Evolutionary conservation across 305 asterid species (phyloP), one percentile per base, ranked within the genome.

Genomic region (Fraxinus floribunda): DNA sequence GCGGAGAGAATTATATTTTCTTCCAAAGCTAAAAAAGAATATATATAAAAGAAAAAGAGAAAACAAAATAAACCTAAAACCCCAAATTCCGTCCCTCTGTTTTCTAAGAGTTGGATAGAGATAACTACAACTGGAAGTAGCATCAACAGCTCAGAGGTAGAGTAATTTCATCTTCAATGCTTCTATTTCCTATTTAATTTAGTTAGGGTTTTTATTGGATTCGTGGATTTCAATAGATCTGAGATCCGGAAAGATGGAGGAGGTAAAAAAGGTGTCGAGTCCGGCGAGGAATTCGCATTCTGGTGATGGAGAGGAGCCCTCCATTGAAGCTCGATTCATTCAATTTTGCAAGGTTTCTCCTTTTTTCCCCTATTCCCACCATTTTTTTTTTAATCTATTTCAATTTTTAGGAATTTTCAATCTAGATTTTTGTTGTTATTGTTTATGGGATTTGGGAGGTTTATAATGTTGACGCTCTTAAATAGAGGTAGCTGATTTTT

Each of bases 341-440:
- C 80, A 86, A 81, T 93, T 94, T 78, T 94, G 94, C 95, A 88
- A 93, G 98, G 98, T 93, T 77, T 85, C 39, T 72, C 60, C 82
- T 84, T 86, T 76, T 29, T 32, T 32, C 5, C 7, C 2, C 15
- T 34, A 0, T 13, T 15, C 11, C 13, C 30, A 26, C 30, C 30
- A 26, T 26, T 16, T 68, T 55, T 46, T 44, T 16, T 41, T 81
- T 79, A 1, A 26, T 34, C 49, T 80, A 32, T 20, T 78, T 22
- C 20, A 3, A 22, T 15, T 20, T 57, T 57, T 85, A 22, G 15
- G 26, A 13, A 46, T 36, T 38, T n/a, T 52, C 46, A 46, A 38
- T 73, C 57, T n/a, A 7, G 15, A 66, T 8, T 55, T 66, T 55
- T 74, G 30, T 29, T 7, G 26, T 62, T 20, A 4, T 20, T 62